Base-by-base conservation (phyloP, 805 yeast genomes). In the Jamesozyma gamospora region DNA sequence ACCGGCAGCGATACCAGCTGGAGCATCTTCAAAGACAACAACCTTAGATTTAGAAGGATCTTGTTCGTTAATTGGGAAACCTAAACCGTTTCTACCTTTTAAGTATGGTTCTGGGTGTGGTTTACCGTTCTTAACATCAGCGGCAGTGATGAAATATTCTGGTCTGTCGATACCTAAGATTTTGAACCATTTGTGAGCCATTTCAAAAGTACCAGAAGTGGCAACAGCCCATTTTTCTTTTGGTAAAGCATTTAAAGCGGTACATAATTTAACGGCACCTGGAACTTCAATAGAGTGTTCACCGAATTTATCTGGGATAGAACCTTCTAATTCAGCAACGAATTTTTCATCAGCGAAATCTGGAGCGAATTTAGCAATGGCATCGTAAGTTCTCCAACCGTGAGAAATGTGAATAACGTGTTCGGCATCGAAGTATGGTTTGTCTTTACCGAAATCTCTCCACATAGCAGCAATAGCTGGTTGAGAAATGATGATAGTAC, bases 21-120 rank as follows among this genome's bases (percentile, higher is more conserved):
- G 90, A 34, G 94, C 94, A 58, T 84, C 95, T 66, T 84, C 95
- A 55, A 84, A 84, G 37, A 81, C 87, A 32, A 83, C 78, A 25
- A 66, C 66, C 51, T 64, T 68, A 44, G 66, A 63, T 29, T 57
- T 49, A 19, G 64, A 54, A 37, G 65, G 65, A 42, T 60, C 59
- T 45, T 58, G 48, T 47, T 56, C 52, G 51, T 57, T 58, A 43
- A 56, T 50, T 49, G 64, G 64, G 53, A 42, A 63, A 18, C 66
- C 66, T 41, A 61, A 55, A 41, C 55, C 62, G 51, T 58, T 54
- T 51, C 67, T 62, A 45, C 84, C 85, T 55, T 66, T 58, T 47
- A 72, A 67, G 67, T 84, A 84, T 40, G 94, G 92, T 67, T 79
- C 80, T 32, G 95, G 94, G 64, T 82, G 73, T 32, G 95, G 95